Evolutionary conservation across 768 basidiomycete species (phyloP), one percentile per base, ranked within the genome.

Genomic region (Boletus rubropictus): DNA sequence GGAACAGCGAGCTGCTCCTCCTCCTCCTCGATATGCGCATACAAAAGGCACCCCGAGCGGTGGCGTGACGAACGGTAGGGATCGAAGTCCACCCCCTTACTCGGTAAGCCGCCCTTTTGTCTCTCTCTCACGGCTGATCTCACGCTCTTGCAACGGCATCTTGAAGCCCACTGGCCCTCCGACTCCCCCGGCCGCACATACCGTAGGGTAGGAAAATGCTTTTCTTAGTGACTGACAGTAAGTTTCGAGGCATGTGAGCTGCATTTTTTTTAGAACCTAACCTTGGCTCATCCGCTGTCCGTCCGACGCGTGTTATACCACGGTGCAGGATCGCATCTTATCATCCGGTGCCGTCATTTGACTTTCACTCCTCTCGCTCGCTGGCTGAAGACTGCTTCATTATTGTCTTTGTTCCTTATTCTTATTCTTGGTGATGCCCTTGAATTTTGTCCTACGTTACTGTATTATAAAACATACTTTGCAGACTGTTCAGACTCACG

Each of bases 41-140:
- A 17, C 40, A 35, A 39, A 44, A 7, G 45, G 10, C n/a, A 9
- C 38, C 9, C 42, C 24, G 15, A 15, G 39, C 11, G 11, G 17
- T 14, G 28, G 38, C 7, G 18, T 18, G 4, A 1, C n/a, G n/a
- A 42, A 40, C 9, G 40, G 17, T 15, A n/a, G 20, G 32, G 42
- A 48, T 7, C 45, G 20, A 18, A 60, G 49, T 45, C 61, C 60
- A 22, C 60, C 60, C 2, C 60, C 61, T 1, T 61, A 61, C 35
- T 57, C 64, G n/a, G 63, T 64, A 40, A 58, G 63, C 27, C 18
- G 1, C 35, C 18, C 10, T 17, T 28, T 12, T 20, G 28, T 17
- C 6, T 28, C 2, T 8, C 4, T 42, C 24, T 29, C 29, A 15
- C 14, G 20, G 8, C 3, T 21, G 12, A 7, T 27, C 31, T 27